Base-by-base conservation (phyloP, 2,329 filamentous ascomycete genomes). In the Colletotrichum sp. region DNA sequence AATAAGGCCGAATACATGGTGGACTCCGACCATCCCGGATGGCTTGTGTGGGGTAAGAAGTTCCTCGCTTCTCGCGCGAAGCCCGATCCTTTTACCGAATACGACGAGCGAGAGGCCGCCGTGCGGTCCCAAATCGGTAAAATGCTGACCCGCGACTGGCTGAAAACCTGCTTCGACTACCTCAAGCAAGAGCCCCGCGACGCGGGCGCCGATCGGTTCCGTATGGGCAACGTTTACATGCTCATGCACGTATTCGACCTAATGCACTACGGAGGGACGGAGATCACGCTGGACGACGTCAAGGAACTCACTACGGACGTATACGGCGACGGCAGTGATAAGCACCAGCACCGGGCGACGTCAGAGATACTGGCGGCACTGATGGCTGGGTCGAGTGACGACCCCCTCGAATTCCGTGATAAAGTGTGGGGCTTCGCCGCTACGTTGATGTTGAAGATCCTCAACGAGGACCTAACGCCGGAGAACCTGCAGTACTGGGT, bases 401-500 rank as follows among this genome's bases (percentile, higher is more conserved):
- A 95, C 32, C 93, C 93, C 8, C 87, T 93, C 6, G 92, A 95
- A 69, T 92, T 94, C 78, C 93, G 96, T 61, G 91, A 94, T 72
- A 88, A 91, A 79, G 91, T 97, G 1, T 99, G 97, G 97, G 91
- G 91, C 66, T 98, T 97, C 83, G 95, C 94, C 4, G 96, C 98
- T 79, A 96, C 97, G 0, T 94, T 98, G 81, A 90, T 99, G 78
- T 91, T 96, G 28, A 91, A 93, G 78, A 93, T 98, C 76, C 95
- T 98, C 82, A 92, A 93, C n/a, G 96, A 98, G 79, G 96, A 95
- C 52, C 84, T 99, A 78, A 99, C 96, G 0, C 97, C 97, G 0
- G 97, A 99, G 81, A 99, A 98, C 81, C 91, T 95, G 36, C 92
- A 93, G 13, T 99, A 99, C 85, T 99, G 97, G 97, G 94, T 95